phyloP scores from a whole-genome alignment of 2,329 filamentous ascomycete species.

The Plenodomus biglobosus region DNA sequence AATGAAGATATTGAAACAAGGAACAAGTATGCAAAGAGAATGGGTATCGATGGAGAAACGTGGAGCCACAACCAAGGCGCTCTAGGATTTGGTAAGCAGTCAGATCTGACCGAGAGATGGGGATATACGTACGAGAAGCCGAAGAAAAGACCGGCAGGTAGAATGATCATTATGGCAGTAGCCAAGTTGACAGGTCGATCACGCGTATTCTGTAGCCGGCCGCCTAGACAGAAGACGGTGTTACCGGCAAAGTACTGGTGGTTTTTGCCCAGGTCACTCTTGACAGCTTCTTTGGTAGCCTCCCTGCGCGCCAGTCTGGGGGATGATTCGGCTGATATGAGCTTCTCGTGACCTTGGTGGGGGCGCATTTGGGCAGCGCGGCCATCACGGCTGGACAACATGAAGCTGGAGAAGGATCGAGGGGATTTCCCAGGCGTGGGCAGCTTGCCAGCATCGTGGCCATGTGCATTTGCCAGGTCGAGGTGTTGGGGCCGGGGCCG shows the following conservation, averaged over 20 bases:
- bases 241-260: slow-evolving; percentile 95
- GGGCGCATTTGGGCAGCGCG: slow-evolving; percentile 51
- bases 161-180: slow-evolving; percentile 76
- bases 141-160: slow-evolving; percentile 83
- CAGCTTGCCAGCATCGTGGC: slow-evolving; percentile 55
- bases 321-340: slow-evolving; percentile 79
- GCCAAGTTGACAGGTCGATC: slow-evolving; percentile 86
- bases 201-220: slow-evolving; percentile 82
- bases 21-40: slow-evolving; percentile 88
- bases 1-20: slow-evolving; percentile 92
- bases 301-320: slow-evolving; percentile 60
- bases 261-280: slow-evolving; percentile 65
- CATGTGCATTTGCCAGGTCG: slow-evolving; percentile 63
- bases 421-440: slow-evolving; percentile 69
- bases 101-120: slow-evolving; percentile 8
- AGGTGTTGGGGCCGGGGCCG: slow-evolving; percentile 57
- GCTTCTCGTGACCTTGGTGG: slow-evolving; percentile 70
- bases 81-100: slow-evolving; percentile 36
- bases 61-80: slow-evolving; percentile 84
- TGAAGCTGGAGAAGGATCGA: slow-evolving; percentile 75
- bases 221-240: slow-evolving; percentile 83
- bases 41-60: slow-evolving; percentile 83
- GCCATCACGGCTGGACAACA: slow-evolving; percentile 62
- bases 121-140: slow-evolving; percentile 64
- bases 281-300: slow-evolving; percentile 42